A percentile compares a stretch with the other conserved stretches of the same genome.
Evolutionary conservation across 2,329 filamentous ascomycete genomes (phyloP).

Genomic region (Trichoderma sp.): DNA sequence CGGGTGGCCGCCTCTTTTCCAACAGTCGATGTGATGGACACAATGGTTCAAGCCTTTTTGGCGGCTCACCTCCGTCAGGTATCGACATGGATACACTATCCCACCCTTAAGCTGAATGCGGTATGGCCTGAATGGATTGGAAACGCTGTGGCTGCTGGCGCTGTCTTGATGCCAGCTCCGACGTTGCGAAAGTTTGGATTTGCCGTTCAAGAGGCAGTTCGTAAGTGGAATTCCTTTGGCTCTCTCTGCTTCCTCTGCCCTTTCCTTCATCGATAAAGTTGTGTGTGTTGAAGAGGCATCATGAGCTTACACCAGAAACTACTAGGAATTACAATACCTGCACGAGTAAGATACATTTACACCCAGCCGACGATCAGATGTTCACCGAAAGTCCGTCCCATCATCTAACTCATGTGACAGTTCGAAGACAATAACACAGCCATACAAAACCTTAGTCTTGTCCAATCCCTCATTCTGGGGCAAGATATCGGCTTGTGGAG

Average conservation of each 20-base stretch:
- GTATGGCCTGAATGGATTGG: slow-evolving; percentile 60
- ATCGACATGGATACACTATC: slow-evolving; percentile 60
- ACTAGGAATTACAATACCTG: slow-evolving; percentile 33
- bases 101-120: slow-evolving; percentile 55
- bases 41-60: slow-evolving; percentile 59
- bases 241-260: neutral
- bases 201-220: slow-evolving; percentile 52
- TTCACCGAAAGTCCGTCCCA: neutral
- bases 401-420: slow-evolving; percentile 27
- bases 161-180: slow-evolving; percentile 55
- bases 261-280: neutral
- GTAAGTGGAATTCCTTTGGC: slow-evolving; percentile 30
- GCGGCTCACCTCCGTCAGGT: slow-evolving; percentile 56
- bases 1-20: slow-evolving; percentile 61
- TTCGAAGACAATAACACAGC: slow-evolving; percentile 51
- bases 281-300: neutral
- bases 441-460: slow-evolving; percentile 46
- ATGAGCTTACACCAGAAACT: neutral
- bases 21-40: slow-evolving; percentile 58
- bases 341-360: slow-evolving; percentile 27
- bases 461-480: slow-evolving; percentile 49
- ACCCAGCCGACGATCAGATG: neutral
- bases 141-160: slow-evolving; percentile 59
- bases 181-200: slow-evolving; percentile 61
- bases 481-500: slow-evolving; percentile 55